Evolutionary conservation across 2,329 filamentous ascomycete species (phyloP), one percentile per base, ranked within the genome.

Genomic region (Nothophoma quercina): DNA sequence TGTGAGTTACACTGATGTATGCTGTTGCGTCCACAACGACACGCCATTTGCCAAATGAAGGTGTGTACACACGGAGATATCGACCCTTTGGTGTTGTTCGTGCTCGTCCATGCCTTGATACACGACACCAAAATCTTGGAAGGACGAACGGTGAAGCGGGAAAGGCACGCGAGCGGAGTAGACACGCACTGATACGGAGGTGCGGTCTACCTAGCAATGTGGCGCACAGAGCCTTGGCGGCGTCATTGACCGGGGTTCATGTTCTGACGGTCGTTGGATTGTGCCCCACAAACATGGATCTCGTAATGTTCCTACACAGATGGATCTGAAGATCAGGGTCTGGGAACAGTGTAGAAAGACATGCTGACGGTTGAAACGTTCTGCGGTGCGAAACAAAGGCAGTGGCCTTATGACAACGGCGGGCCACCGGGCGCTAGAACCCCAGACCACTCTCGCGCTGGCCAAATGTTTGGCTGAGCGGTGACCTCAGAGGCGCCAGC

Each of bases 401-500:
- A 21, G 23, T 9, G 22, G n/a, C 4, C 28, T 21, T 21, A 29
- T 28, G 32, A 16, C 8, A 10, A 36, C 43, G 50, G 50, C 33
- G 50, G 38, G 32, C 43, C 34, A 12, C 5, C 38, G 32, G 50
- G 50, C 50, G 50, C 50, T 53, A 53, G 26, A 23, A 26, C 3
- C 13, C 23, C 38, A 19, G 16, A 18, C 36, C 33, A 16, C 35
- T 34, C 28, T 28, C 30, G 38, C 10, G 18, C 25, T 38, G 43
- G 38, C 21, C n/a, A 16, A 23, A 29, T 34, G 43, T 39, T 48
- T 38, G 50, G 43, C 28, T 48, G 32, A 47, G 43, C 38, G 50
- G 43, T 53, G 50, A 53, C 50, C 43, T 15, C n/a, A 40, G 43
- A 47, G 50, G 50, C 50, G 50, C 49, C 30, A 29, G 41, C 32